Base-by-base conservation (phyloP, 1,284 basidiomycete genomes). In the Wolfiporia cocos region DNA sequence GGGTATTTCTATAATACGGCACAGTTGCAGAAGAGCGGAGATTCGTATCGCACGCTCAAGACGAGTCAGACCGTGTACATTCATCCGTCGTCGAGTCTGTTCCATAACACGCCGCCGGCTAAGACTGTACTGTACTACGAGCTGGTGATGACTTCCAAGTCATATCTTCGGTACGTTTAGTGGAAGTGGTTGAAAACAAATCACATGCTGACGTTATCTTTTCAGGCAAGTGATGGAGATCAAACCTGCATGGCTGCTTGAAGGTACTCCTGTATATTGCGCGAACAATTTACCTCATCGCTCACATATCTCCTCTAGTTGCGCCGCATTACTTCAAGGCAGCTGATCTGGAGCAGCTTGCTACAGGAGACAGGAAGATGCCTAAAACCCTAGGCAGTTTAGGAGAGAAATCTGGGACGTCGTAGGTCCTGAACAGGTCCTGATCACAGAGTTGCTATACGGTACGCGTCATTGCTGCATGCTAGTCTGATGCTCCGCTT, bases 1-100 rank as follows among this genome's bases (percentile, higher is more conserved):
- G 96, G 96, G 2, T 98, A 94, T 70, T 96, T 97, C 65, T 95
- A 95, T 64, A 95, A 96, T 58, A 92, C 92, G 15, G 91, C 89
- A 3, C 79, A 86, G 52, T 64, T 95, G 34, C 90, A 94, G 62
- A 92, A 88, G 65, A 90, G 87, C 49, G 92, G 92, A 1, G 92
- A 93, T 58, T 91, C 87, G 34, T 97, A 96, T 65, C 76, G 92
- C 36, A 94, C 91, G 11, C 75, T 94, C 51, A 99, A 98, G 67
- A 95, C 93, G 14, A 90, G 86, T 59, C 92, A 95, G 56, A 92
- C 93, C 1, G 92, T 99, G 35, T 89, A 96, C 59, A 87, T 99
- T 41, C 96, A 99, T 58, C 96, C 96, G 0, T 95, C 92, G 2
- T 95, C 92, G 4, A 86, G 91, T 59, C 67, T 99, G 50, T 94